Conservation (phyloP, 2,329 filamentous ascomycete species). For the Microcyclospora pomicola region DNA sequence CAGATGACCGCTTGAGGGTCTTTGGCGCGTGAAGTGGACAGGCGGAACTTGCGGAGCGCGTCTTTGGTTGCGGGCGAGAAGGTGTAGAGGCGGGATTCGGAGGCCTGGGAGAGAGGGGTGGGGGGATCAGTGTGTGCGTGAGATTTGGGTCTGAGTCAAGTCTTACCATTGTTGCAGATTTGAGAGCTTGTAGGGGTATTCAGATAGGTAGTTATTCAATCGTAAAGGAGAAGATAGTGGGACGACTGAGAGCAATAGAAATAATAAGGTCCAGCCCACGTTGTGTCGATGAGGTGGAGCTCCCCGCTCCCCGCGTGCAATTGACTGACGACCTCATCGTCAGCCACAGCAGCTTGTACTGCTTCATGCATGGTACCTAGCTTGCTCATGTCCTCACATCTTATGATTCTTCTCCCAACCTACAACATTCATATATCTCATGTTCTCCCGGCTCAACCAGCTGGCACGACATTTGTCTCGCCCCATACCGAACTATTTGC, state of each 20-base stretch:
- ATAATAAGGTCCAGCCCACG: too few species aligned
- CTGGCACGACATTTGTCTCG: slow-evolving; percentile 57
- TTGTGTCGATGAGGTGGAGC: too few species aligned
- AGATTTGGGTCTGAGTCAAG: too few species aligned
- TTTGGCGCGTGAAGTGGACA: slow-evolving; percentile 75
- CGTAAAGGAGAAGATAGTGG: too few species aligned
- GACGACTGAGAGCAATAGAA: too few species aligned
- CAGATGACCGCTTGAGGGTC: slow-evolving; percentile 87
- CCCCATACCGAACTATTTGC: slow-evolving; percentile 44
- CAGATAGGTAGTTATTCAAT: too few species aligned
- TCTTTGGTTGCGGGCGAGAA: slow-evolving; percentile 85
- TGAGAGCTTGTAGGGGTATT: too few species aligned
- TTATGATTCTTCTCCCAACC: not conserved
- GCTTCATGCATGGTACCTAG: not conserved
- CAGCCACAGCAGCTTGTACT: not conserved
- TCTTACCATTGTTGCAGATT: too few species aligned
- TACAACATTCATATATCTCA: slow-evolving; percentile 25
- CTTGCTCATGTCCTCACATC: not conserved
- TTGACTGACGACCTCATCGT: too few species aligned
- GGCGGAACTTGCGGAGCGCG: slow-evolving; percentile 84
- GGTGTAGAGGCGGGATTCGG: slow-evolving; percentile 80
- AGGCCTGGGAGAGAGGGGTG: slow-evolving; percentile 34
- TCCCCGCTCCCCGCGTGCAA: too few species aligned
- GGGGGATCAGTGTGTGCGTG: not conserved
- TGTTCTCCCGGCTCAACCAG: slow-evolving; percentile 67